Base-by-base conservation (phyloP, 306 rosid genomes). In the Betula pendula region DNA sequence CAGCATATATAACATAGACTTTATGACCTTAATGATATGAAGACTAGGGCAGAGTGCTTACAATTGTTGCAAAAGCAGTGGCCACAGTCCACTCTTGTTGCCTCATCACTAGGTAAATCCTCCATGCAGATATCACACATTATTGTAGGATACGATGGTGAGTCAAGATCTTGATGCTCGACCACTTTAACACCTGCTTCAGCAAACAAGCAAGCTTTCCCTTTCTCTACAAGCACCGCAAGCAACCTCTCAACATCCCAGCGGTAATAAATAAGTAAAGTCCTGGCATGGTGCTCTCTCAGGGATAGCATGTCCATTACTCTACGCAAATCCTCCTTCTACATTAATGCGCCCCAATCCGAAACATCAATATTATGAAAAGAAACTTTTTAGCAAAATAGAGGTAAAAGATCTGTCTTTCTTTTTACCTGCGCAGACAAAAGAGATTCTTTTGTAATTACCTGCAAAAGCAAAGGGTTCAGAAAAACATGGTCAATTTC, bases 61-160 rank as follows among this genome's bases (percentile, higher is more conserved):
- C 99, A 95, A 70, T 29, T 40, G 77, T 95, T 95, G 91, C 97
- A 95, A 84, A 85, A 95, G 87, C 94, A 84, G 86, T 95, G 99
- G 70, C 97, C 94, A 66, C 99, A 96, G 67, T 91, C 97, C 97
- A 90, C 89, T 81, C 86, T 89, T 43, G 99, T 91, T 44, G 91
- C 70, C 72, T 90, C 90, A 45, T 65, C 52, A 58, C 89, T 55
- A 50, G 94, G 84, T 62, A 92, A 81, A 51, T 89, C 96, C 42
- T 92, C 99, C 15, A 90, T 85, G 84, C 99, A 95, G 82, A 92
- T 86, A 77, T 79, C 91, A 17, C 99, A 95, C 84, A 71, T 81
- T 35, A 86, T 65, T 15, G 81, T 71, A 52, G 92, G 74, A 73
- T 73, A 55, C 69, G 42, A 74, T 7, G 71, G 73, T 13, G 84